Evolutionary conservation across 345 rosid genomes (phyloP), one percentile per base, ranked within the genome.

Genomic region (Eucalyptus marginata): DNA sequence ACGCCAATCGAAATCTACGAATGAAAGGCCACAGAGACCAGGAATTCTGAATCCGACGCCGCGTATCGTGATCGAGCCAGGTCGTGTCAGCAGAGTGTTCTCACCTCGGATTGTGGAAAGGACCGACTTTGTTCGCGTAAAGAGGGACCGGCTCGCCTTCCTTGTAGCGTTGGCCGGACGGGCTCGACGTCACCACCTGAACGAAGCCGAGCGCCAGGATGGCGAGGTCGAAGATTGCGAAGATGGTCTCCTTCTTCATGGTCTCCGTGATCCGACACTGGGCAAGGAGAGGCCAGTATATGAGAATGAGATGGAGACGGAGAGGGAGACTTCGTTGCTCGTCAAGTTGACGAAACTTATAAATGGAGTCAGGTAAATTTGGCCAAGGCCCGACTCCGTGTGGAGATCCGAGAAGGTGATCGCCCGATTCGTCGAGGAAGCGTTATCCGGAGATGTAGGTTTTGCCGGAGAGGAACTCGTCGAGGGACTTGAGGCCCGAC

Each of bases 61-160:
- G 27, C 59, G 25, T 18, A 54, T 54, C 25, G n/a, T 15, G 86
- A 83, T 44, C 27, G n/a, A 13, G 50, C 50, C 50, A 49, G 49
- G 14, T 49, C 49, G 49, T 49, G n/a, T 46, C 44, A 3, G 86
- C 51, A 15, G 22, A 16, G 13, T 22, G n/a, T 14, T 20, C 89
- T 90, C 91, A 92, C 99, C 96, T 95, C 90, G 96, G 98, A 83
- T 96, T 96, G 90, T 95, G 94, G 86, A 94, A 96, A 31, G 99
- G 96, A 17, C 96, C 97, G 85, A 95, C 97, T 90, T 96, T 95
- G 89, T 96, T 96, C 90, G 95, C 95, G 89, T 96, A 95, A 33
- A 95, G 95, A 36, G 96, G 96, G 87, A 96, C 96, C 11, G 89
- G 16, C 58, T 95, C 96, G 33, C 96, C 94, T 22, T 91, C 94